Conservation (phyloP, 2,329 filamentous ascomycete species). For the Fusarium duplospermum region DNA sequence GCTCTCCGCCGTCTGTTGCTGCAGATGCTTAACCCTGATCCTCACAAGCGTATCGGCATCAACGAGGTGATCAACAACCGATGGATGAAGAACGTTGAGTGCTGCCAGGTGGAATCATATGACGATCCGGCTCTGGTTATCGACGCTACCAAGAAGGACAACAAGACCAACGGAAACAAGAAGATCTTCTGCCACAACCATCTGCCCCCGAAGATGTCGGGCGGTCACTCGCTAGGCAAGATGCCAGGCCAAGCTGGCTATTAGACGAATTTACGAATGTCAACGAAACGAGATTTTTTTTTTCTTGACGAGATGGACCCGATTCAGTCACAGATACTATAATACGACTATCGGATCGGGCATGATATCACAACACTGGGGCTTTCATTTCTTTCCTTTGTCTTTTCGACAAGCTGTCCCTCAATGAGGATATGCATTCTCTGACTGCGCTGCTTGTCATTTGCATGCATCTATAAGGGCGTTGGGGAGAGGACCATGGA, state of each 20-base stretch:
- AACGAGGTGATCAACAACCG: slow-evolving; percentile 74
- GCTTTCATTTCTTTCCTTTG: slow-evolving; percentile 8
- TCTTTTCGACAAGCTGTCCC: slow-evolving; percentile 3
- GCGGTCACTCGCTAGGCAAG: slow-evolving; percentile 62
- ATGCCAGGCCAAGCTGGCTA: slow-evolving; percentile 69
- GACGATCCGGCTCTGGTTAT: slow-evolving; percentile 72
- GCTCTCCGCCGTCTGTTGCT: slow-evolving; percentile 78
- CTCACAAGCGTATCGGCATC: slow-evolving; percentile 76
- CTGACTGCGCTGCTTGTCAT: slow-evolving; percentile 10
- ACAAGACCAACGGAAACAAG: slow-evolving; percentile 54
- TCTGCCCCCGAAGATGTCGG: slow-evolving; percentile 60
- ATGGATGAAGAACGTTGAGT: slow-evolving; percentile 81
- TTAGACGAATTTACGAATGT: slow-evolving; percentile 48
- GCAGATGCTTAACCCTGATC: slow-evolving; percentile 86
- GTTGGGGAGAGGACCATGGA: slow-evolving; percentile 37
- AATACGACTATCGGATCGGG: slow-evolving; percentile 15
- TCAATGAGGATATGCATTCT: neutral
- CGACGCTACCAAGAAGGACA: slow-evolving; percentile 69
- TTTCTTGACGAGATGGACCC: neutral
- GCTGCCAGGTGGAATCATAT: slow-evolving; percentile 79
- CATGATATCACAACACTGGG: slow-evolving; percentile 3
- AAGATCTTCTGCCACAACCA: slow-evolving; percentile 71
- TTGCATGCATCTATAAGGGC: slow-evolving; percentile 38
- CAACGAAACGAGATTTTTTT: slow-evolving; percentile 22
- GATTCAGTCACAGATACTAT: slow-evolving; percentile 2